A percentile compares a stretch with the other conserved stretches of the same genome.
phyloP scores from a whole-genome alignment of 345 rosid species.

The Syzygium jambos region DNA sequence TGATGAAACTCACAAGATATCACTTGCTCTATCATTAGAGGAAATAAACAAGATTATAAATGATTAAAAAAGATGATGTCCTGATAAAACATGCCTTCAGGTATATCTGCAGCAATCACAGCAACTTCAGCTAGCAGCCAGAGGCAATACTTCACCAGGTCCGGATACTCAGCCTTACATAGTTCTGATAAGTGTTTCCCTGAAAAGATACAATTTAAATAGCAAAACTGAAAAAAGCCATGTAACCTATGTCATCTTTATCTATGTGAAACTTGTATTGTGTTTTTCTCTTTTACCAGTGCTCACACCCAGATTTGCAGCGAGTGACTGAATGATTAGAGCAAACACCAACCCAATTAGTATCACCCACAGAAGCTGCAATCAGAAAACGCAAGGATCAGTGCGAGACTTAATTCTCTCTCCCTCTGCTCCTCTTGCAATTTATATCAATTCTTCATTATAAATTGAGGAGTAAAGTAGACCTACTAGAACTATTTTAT shows the following conservation, averaged over 20 bases:
- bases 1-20: background rate
- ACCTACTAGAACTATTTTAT: background rate
- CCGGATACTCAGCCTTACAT: slow-evolving; percentile 65
- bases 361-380: slow-evolving; percentile 58
- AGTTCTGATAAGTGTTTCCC: slow-evolving; percentile 62
- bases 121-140: slow-evolving; percentile 63
- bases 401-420: background rate
- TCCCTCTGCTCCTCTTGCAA: background rate
- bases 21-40: background rate
- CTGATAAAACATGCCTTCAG: slow-evolving; percentile 37
- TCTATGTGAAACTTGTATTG: background rate
- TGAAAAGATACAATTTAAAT: slow-evolving; percentile 1
- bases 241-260: background rate
- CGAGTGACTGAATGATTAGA: slow-evolving; percentile 56
- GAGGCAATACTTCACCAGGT: slow-evolving; percentile 32
- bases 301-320: slow-evolving; percentile 69
- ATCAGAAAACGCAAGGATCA: background rate
- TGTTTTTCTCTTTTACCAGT: slow-evolving; percentile 23
- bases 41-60: background rate
- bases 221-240: background rate
- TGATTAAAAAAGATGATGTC: background rate
- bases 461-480: background rate
- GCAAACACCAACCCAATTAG: slow-evolving; percentile 53
- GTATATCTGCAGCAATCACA: slow-evolving; percentile 72
- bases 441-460: background rate